Evolutionary conservation across 495 filamentous ascomycete species (phyloP).

Genomic region (Hypoxylon perforatum): DNA sequence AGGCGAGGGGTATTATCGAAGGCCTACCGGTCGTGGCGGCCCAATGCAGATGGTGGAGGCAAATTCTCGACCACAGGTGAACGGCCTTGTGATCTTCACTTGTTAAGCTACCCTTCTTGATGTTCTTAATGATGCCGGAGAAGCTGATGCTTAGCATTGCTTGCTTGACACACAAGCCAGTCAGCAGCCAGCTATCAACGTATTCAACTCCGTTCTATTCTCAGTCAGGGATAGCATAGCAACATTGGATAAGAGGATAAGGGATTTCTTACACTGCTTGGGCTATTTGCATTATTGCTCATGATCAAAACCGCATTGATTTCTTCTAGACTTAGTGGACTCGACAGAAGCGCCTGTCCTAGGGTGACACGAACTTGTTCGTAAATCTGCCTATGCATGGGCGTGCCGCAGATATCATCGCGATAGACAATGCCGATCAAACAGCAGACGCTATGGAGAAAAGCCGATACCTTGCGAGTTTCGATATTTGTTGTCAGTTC

Average conservation of each 20-base stretch:
- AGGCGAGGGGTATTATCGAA: constrained; percentile 42
- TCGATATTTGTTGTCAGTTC: constrained; percentile 47
- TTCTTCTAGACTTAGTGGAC: constrained; percentile 43
- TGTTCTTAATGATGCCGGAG: constrained; percentile 42
- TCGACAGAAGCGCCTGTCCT: constrained; percentile 41
- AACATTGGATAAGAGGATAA: neutral
- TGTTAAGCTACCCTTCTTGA: constrained; percentile 34
- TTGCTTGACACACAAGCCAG: constrained; percentile 46
- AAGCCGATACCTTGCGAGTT: constrained; percentile 39
- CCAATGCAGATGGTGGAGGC: constrained; percentile 48
- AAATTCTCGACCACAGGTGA: constrained; percentile 47
- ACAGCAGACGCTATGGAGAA: constrained; percentile 46
- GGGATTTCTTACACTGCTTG: constrained; percentile 36
- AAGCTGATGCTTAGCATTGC: constrained; percentile 48
- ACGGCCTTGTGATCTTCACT: constrained; percentile 39
- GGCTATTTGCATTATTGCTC: constrained; percentile 47
- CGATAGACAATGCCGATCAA: constrained; percentile 44
- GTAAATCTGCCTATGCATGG: constrained; percentile 40
- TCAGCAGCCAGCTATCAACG: constrained; percentile 48
- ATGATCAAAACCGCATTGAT: constrained; percentile 47
- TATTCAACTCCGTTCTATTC: constrained; percentile 46
- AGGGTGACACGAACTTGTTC: constrained; percentile 44
- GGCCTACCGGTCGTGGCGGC: constrained; percentile 45
- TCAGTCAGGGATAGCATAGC: constrained; percentile 8
- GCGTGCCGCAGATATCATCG: constrained; percentile 41